A percentile compares a stretch with the other conserved stretches of the same genome.
Conservation (phyloP, 768 basidiomycete species). For the Phanerochaete sordida region DNA sequence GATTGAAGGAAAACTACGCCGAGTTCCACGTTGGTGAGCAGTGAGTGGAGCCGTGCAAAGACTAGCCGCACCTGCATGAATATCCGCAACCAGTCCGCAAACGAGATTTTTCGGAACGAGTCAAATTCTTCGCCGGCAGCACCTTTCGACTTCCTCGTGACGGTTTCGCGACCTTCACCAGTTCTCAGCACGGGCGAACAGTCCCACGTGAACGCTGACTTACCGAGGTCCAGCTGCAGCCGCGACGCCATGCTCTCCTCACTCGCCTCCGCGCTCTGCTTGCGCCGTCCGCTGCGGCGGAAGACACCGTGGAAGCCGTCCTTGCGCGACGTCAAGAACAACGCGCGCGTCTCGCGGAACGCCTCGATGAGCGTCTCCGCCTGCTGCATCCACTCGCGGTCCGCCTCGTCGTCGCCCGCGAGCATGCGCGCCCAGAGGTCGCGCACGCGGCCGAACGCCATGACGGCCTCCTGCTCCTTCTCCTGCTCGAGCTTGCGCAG, state of each 20-base stretch:
- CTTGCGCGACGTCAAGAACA: conserved; percentile 80
- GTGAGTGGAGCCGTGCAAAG: too few species aligned
- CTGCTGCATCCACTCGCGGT: conserved; percentile 75
- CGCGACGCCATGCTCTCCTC: conserved; percentile 74
- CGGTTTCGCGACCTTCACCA: conserved; percentile 51
- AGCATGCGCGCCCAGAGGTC: conserved; percentile 62
- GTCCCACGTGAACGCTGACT: conserved; percentile 17
- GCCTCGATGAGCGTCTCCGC: conserved; percentile 85
- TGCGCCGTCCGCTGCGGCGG: conserved; percentile 38
- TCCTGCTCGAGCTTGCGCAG: conserved; percentile 59
- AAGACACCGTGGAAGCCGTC: conserved; percentile 71
- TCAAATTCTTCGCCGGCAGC: conserved; percentile 44
- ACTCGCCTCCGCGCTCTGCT: conserved; percentile 47
- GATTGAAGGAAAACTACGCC: conserved; percentile 80
- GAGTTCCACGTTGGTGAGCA: too few species aligned
- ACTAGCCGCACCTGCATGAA: conserved; percentile 70
- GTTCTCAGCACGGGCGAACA: neutral
- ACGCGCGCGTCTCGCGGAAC: conserved; percentile 80
- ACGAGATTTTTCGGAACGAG: conserved; percentile 76
- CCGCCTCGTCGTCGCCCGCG: conserved; percentile 44
- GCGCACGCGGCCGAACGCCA: conserved; percentile 55
- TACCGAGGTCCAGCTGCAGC: conserved; percentile 73
- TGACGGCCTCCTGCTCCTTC: conserved; percentile 61
- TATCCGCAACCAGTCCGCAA: conserved; percentile 81
- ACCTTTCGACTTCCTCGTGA: conserved; percentile 44